Evolutionary conservation across 495 filamentous ascomycete genomes (phyloP), one percentile per base, ranked within the genome.

Genomic region (Penicillium argentinense): DNA sequence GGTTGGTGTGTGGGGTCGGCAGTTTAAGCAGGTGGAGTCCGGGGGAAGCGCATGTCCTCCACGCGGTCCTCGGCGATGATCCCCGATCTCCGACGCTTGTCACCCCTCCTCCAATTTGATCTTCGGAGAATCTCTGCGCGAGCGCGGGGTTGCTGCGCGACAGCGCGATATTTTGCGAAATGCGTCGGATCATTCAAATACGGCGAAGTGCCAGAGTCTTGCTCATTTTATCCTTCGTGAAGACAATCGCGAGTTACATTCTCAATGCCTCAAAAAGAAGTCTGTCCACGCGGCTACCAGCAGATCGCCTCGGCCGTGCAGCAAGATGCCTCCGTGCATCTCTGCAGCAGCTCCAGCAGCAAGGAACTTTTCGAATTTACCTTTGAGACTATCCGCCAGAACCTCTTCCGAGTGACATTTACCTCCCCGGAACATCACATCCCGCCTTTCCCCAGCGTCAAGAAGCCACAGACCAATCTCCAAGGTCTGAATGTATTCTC

Each of bases 351-450:
- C 34, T 63, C 61, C 18, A 54, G 54, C 8, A 62, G 63, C 22
- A 56, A 64, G 12, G 52, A 59, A 26, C 56, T 55, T 0, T 78
- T 79, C 45, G 62, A 72, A 13, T 84, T 87, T 58, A 66, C 67
- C 8, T 84, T 87, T 56, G 76, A 85, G 54, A 71, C 74, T 4
- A 21, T 85, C 26, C 74, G 77, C 17, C 68, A 76, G 12, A 80
- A 82, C 36, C 63, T 87, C 3, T 87, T 85, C 60, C 73, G 83
- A 14, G 84, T 82, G 25, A 81, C 78, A 7, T 87, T 87, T 62
- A 73, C 79, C 19, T 82, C 82, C 6, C 45, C 63, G 25, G 58
- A 71, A 11, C 81, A 85, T 54, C 75, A 75, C 16, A 55, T 84
- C 14, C 78, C 83, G 27, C 81, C 80, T 5, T 76, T 77, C 63